phyloP scores from a whole-genome alignment of 192 early-diverging fungal genomes.

The Funneliformis mosseae region DNA sequence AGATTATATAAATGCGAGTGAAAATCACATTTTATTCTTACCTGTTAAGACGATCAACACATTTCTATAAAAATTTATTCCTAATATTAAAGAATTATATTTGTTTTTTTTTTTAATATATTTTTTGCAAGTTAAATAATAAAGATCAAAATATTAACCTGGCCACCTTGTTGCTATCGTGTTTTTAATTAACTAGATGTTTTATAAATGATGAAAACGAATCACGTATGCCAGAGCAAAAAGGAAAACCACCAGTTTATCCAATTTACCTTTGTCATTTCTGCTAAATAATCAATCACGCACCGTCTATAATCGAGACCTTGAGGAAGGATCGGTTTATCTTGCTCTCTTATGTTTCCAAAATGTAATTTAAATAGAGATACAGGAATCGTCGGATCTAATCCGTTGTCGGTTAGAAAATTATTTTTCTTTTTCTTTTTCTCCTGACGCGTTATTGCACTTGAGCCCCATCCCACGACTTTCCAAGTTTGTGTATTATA shows the following conservation, averaged over 20 bases:
- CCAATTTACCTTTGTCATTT: slow-evolving; percentile 25
- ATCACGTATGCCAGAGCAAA: not conserved
- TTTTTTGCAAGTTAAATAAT: not conserved
- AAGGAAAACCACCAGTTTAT: not conserved
- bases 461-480: not conserved
- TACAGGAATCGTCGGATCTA: not conserved
- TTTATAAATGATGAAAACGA: not conserved
- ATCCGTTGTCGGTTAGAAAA: not conserved
- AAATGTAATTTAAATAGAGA: slow-evolving; percentile 23
- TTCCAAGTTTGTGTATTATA: slow-evolving; percentile 13
- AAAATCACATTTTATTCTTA: not conserved
- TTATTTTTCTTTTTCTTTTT: slow-evolving; percentile 17
- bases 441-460: not conserved
- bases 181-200: slow-evolving; percentile 6
- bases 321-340: slow-evolving; percentile 10
- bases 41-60: not conserved
- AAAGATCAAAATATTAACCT: not conserved
- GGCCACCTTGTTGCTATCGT: slow-evolving; percentile 29
- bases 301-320: slow-evolving; percentile 5
- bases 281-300: slow-evolving; percentile 14
- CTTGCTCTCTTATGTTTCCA: not conserved
- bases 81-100: not conserved
- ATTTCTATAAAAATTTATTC: not conserved
- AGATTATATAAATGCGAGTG: not conserved
- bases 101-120: not conserved